phyloP scores from a whole-genome alignment of 1,284 basidiomycete species.

The Microbotryomycetes sp. region DNA sequence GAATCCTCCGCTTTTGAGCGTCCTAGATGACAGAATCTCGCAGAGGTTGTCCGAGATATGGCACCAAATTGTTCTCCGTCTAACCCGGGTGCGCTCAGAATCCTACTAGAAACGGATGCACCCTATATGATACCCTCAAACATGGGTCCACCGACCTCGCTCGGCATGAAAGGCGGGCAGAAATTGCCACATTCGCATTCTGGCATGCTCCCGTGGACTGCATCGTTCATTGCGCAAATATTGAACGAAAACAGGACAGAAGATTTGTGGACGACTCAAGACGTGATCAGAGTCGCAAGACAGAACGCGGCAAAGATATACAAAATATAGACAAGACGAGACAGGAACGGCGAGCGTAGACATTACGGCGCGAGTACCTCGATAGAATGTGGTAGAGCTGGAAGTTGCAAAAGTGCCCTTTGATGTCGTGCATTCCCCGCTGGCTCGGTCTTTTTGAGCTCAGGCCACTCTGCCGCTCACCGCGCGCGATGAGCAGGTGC shows the following conservation, averaged over 20 bases:
- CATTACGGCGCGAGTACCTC: too few relatives aligned
- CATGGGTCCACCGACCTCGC: conserved; percentile 52
- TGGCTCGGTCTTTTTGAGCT: too few relatives aligned
- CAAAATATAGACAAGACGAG: conserved; percentile 46
- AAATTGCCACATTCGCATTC: conserved; percentile 63
- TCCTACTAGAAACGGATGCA: conserved; percentile 71
- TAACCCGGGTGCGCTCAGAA: conserved; percentile 44
- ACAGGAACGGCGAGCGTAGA: too few relatives aligned
- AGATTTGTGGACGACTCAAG: conserved; percentile 48
- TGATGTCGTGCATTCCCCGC: too few relatives aligned
- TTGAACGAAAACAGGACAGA: conserved; percentile 30
- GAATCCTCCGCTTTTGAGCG: conserved; percentile 41
- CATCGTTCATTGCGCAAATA: conserved; percentile 57
- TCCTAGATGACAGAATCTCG: neutral
- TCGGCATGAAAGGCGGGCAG: conserved; percentile 26
- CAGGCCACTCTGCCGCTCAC: too few relatives aligned
- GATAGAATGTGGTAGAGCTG: too few relatives aligned
- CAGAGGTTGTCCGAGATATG: neutral
- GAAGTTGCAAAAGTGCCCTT: too few relatives aligned
- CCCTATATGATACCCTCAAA: conserved; percentile 74
- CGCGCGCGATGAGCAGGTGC: neutral
- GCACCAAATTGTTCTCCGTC: neutral
- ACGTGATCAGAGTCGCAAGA: conserved; percentile 56
- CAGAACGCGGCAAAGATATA: conserved; percentile 60
- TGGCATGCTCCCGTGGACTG: conserved; percentile 74